Base-by-base conservation (phyloP, 1,139 yeast species). In the Kodamaea alishanica region DNA sequence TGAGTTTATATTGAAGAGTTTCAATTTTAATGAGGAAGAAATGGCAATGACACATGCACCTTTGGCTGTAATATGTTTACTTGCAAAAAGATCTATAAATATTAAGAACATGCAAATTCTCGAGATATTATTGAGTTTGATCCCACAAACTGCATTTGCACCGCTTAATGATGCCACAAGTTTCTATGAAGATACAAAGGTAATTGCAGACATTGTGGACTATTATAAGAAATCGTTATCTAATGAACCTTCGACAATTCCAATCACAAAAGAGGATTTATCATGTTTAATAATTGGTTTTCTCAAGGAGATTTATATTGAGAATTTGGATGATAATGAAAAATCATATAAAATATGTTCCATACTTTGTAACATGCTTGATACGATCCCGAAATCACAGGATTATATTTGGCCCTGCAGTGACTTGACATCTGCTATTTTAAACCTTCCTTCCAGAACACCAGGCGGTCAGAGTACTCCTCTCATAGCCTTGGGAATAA, bases 11-110 rank as follows among this genome's bases (percentile, higher is more conserved):
- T 48, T 89, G 24, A 67, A 69, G 15, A 73, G 75, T 32, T 90
- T 87, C 60, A 79, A 86, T 48, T 79, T 89, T 11, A 77, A 74
- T 35, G 97, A 90, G 48, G 96, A 88, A 48, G 97, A 88, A 47
- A 86, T 87, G 84, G 62, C 81, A n/a, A 67, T 77, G 0, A 70
- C 73, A 10, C 96, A 90, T 55, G 65, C 85, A 4, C 97, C 97
- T 0, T 61, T 87, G 38, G 73, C 85, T 1, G 58, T 88, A 1
- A 49, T 87, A 12, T 65, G 77, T 1, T 47, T 77, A 4, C 51
- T 68, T 20, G 30, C 49, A 6, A 50, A 48, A 9, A 32, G 46
- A 2, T 27, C 38, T 0, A 35, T 58, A 6, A 42, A 40, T 11
- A 30, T 24, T 2, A 42, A 60, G 2, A 63, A 73, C 54, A 49